These are phyloP conservation scores for Leccinum rimulosum DNA, from an alignment of 768 basidiomycete genomes.

Conservation along the genomic window DNA sequence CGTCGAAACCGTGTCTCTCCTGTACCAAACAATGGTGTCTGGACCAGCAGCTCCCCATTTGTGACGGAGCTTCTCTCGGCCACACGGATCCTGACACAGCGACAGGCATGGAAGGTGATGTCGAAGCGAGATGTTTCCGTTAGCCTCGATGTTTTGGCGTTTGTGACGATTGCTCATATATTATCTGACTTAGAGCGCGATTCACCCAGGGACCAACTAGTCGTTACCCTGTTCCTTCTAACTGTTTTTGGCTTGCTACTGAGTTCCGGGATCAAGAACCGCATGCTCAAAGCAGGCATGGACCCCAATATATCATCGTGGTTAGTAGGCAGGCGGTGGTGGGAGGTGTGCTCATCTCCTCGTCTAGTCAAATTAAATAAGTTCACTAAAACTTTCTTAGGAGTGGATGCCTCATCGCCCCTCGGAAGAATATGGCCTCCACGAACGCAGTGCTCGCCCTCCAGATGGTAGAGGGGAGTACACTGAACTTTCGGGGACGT, in stretches of 20 bases:
- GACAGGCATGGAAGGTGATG: conserved; percentile 93
- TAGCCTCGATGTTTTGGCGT: conserved; percentile 40
- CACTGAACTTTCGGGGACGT: conserved; percentile 37
- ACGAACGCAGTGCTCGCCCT: conserved; percentile 31
- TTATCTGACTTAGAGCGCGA: conserved; percentile 67
- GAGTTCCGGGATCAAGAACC: conserved; percentile 78
- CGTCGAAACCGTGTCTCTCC: conserved; percentile 85
- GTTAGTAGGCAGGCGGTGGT: conserved; percentile 69
- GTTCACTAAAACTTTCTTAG: conserved; percentile 20
- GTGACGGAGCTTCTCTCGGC: conserved; percentile 75
- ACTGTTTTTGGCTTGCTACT: conserved; percentile 84
- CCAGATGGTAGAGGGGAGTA: conserved; percentile 43
- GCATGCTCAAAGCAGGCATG: conserved; percentile 77
- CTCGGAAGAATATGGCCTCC: conserved; percentile 51
- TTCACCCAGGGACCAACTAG: conserved; percentile 91
- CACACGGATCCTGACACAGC: conserved; percentile 90
- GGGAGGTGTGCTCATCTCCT: conserved; percentile 61
- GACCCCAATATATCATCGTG: conserved; percentile 61
- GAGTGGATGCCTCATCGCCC: conserved; percentile 48
- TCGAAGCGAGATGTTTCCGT: conserved; percentile 96
- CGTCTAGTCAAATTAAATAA: conserved; percentile 16
- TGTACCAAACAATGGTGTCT: conserved; percentile 97
- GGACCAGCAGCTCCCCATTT: conserved; percentile 85
- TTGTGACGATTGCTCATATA: conserved; percentile 25
- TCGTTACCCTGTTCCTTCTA: conserved; percentile 87